Evolutionary conservation across 345 rosid species (phyloP), one percentile per base, ranked within the genome.

Genomic region (Syzygium aromaticum): DNA sequence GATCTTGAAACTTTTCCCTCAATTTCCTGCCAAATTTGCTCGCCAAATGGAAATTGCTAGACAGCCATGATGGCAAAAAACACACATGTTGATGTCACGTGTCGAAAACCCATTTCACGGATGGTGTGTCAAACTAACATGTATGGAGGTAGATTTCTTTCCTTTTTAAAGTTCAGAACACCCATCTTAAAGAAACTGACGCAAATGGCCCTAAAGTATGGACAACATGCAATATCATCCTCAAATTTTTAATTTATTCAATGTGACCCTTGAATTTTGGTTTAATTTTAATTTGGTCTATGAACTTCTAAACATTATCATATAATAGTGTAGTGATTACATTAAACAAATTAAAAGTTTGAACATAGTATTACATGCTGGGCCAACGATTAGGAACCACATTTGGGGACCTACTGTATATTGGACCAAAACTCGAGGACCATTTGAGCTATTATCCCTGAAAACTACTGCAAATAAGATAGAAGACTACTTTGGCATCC

Each of bases 361-460:
- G 21, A 0, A 7, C 0, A 19, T 0, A 1, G 19, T 1, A 15
- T 64, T 12, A 1, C 3, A 25, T 1, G 6, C 11, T n/a, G 15
- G 0, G 16, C 3, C 7, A 59, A 59, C 27, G 0, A 8, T 59
- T 5, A 59, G 11, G 64, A 22, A 3, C 5, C 3, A 23, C n/a
- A 4, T 63, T 63, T 2, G 7, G 2, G 3, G 0, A 63, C 1
- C 3, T 0, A 19, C 14, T 0, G 1, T 6, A 63, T 11, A 14
- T 14, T 63, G 2, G 9, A 17, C 9, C 17, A 1, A 63, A 28
- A 63, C 1, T 61, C 3, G 8, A 3, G 1, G 2, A 0, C 5
- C 8, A 64, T 28, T 7, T 64, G 4, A 17, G 19, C 22, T 9
- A 7, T 15, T 16, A 64, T 64, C 77, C 23, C 3, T 2, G 10